phyloP scores from a whole-genome alignment of 2,329 filamentous ascomycete species.

The Myrmaecium sp. region DNA sequence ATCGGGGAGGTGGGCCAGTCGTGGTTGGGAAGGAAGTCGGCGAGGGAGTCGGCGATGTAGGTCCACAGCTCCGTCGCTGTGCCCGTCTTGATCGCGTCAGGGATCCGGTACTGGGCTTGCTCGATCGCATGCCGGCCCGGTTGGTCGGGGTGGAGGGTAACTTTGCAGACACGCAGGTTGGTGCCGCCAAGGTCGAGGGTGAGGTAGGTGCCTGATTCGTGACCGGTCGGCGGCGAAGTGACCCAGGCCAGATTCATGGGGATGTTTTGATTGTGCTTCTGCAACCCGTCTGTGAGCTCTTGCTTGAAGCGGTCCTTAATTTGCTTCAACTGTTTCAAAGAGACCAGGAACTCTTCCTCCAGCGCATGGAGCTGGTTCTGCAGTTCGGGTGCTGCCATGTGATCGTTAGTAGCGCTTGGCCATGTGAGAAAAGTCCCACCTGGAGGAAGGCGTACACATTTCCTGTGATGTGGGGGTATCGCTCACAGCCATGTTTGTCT shows the following conservation, averaged over 20 bases:
- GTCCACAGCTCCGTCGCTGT: conserved; percentile 79
- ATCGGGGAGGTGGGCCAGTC: conserved; percentile 50
- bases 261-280: conserved; percentile 9
- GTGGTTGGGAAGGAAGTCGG: conserved; percentile 79
- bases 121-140: conserved; percentile 57
- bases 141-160: conserved; percentile 70
- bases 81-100: conserved; percentile 78
- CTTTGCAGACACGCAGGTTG: conserved; percentile 87
- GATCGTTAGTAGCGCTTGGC: conserved; percentile 3
- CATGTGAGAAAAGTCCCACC: conserved; percentile 1
- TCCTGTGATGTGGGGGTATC: no score
- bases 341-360: conserved; percentile 12
- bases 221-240: conserved; percentile 70
- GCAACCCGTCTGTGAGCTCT: conserved; percentile 12
- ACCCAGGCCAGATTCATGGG: conserved; percentile 98
- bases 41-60: conserved; percentile 82
- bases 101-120: conserved; percentile 91
- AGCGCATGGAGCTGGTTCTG: conserved; percentile 10
- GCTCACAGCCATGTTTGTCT: not conserved
- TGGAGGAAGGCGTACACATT: not conserved
- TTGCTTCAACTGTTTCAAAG: conserved; percentile 8
- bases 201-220: conserved; percentile 75
- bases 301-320: conserved; percentile 11
- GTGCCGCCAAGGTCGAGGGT: conserved; percentile 94
- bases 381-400: conserved; percentile 7